Base-by-base conservation (phyloP, 768 basidiomycete genomes). In the Inosperma sp. region DNA sequence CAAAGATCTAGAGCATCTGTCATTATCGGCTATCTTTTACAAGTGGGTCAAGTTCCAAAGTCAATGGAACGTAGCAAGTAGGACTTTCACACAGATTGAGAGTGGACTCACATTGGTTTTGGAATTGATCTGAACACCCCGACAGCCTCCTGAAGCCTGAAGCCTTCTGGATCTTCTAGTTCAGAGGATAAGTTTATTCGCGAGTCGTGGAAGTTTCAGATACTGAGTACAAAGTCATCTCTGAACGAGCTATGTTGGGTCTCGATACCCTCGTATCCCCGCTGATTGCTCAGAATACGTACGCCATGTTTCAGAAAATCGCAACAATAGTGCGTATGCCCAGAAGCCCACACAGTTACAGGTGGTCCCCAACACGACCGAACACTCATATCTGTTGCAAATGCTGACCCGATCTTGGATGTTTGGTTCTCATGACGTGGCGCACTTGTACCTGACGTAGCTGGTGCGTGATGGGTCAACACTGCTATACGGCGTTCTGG, bases 401-500 rank as follows among this genome's bases (percentile, higher is more conserved):
- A 72, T 10, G 63, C 69, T 14, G 43, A 30, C 0, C 6, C 34
- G 31, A 33, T 22, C 22, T 21, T 64, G 62, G 47, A 46, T 53
- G 21, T 47, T 61, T 9, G 59, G 54, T n/a, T 62, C 54, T 25
- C 55, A 66, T 3, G 39, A 36, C 53, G 54, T 6, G 70, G 70
- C 41, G 72, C 61, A 19, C 59, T 46, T 10, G 70, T 68, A 13
- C 65, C 71, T 6, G 58, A 51, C 27, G 62, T 55, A 5, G 72
- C 73, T 14, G 73, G 73, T 1, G 72, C 69, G 51, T 75, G 69
- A 51, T 75, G 73, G 10, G 71, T 70, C 55, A 73, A 65, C 8
- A 74, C 60, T 16, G 68, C 56, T 6, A 73, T 52, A 16, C 56
- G 42, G 19, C 69, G 52, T 21, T 63, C 52, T 1, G 65, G 65